These are phyloP conservation scores for Coccinonectria pachysandricola DNA, from an alignment of 2,329 filamentous ascomycete species.

Conservation along the genomic window DNA sequence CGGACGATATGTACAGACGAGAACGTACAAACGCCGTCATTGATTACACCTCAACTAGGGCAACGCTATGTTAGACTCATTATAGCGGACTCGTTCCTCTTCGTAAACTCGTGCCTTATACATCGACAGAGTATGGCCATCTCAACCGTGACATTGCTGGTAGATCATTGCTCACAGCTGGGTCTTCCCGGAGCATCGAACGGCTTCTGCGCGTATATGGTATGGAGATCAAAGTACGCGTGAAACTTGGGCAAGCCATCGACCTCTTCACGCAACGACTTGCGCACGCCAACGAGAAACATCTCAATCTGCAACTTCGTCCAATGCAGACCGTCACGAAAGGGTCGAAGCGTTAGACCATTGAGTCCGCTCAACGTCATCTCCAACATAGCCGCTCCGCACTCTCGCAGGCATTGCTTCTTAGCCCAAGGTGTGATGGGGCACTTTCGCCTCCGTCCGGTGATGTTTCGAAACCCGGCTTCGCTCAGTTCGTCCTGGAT, in stretches of 20 bases:
- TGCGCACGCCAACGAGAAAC: conserved; percentile 32
- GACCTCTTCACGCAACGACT: conserved; percentile 24
- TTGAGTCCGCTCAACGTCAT: conserved; percentile 30
- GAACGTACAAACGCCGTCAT: too few relatives aligned
- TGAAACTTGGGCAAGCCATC: conserved; percentile 26
- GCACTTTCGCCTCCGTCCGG: conserved; percentile 33
- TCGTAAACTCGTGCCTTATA: too few relatives aligned
- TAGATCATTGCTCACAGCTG: too few relatives aligned
- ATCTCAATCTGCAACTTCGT: conserved; percentile 32
- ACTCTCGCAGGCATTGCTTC: conserved; percentile 30
- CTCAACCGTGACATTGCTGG: too few relatives aligned
- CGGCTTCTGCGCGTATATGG: conserved; percentile 30
- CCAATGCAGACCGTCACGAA: conserved; percentile 31
- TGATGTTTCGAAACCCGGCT: conserved; percentile 33
- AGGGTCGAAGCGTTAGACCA: conserved; percentile 27
- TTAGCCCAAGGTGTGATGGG: conserved; percentile 40
- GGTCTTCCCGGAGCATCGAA: too few relatives aligned
- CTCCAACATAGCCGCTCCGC: conserved; percentile 35
- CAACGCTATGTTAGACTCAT: too few relatives aligned
- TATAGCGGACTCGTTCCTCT: too few relatives aligned
- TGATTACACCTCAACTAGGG: too few relatives aligned
- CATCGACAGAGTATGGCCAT: too few relatives aligned
- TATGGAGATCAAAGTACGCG: conserved; percentile 30
- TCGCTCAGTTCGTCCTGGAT: conserved; percentile 26
- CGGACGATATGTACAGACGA: too few relatives aligned